These are phyloP conservation scores for Pyrrhoderma lamaoense DNA, from an alignment of 1,284 basidiomycete species.

Conservation along the genomic window DNA sequence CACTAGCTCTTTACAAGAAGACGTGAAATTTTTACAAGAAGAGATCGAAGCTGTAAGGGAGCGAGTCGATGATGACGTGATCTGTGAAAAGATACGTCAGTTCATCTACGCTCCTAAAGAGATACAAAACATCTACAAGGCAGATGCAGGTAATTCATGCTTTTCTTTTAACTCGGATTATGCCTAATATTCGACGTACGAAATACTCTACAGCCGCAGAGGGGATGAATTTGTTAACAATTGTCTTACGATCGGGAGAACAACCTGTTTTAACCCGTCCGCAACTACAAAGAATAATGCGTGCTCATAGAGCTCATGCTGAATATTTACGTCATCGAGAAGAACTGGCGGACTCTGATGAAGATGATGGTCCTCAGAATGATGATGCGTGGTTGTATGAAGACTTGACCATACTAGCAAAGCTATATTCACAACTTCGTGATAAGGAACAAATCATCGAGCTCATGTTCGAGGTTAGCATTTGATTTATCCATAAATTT, in stretches of 20 bases:
- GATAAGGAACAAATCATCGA: constrained; percentile 93
- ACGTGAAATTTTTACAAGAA: constrained; percentile 76
- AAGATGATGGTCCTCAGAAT: constrained; percentile 85
- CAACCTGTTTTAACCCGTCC: constrained; percentile 65
- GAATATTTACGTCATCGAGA: constrained; percentile 62
- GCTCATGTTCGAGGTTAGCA: constrained; percentile 87
- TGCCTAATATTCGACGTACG: constrained; percentile 1
- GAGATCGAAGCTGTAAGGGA: constrained; percentile 82
- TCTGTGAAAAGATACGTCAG: constrained; percentile 83
- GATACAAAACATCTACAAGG: constrained; percentile 76
- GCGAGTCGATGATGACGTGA: constrained; percentile 81
- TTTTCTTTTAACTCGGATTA: not conserved
- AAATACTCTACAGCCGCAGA: constrained; percentile 45
- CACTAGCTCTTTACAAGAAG: constrained; percentile 84
- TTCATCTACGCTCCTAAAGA: constrained; percentile 86
- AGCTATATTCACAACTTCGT: constrained; percentile 71
- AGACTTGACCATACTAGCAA: constrained; percentile 74
- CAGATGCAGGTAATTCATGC: constrained; percentile 57
- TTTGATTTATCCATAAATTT: constrained; percentile 1
- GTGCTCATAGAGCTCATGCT: constrained; percentile 70
- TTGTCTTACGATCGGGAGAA: constrained; percentile 78
- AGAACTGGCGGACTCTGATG: constrained; percentile 73
- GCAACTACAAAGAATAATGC: constrained; percentile 73
- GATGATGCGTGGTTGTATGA: constrained; percentile 95
- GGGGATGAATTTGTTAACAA: constrained; percentile 71